A percentile compares a stretch with the other conserved stretches of the same genome.
phyloP scores from a whole-genome alignment of 1,139 yeast species.

The Zygosaccharomyces pseudobailii region DNA sequence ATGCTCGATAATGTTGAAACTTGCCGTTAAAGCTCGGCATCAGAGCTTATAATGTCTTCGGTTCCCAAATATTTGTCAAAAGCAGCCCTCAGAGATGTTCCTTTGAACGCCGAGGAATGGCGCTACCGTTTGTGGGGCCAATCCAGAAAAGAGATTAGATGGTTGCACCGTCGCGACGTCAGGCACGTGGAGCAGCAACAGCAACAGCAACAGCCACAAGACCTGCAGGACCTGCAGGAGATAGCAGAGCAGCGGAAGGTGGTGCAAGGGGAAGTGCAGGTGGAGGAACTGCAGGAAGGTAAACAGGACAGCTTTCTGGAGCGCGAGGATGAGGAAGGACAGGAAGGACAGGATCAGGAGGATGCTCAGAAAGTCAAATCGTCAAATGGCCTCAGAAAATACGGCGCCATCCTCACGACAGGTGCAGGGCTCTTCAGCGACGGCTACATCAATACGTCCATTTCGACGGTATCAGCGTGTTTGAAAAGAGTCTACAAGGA shows the following conservation, averaged over 20 bases:
- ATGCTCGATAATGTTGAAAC: too few species aligned
- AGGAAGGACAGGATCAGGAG: not conserved
- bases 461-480: slow-evolving; percentile 70
- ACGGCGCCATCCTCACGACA: slow-evolving; percentile 77
- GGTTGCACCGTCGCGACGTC: slow-evolving; percentile 6
- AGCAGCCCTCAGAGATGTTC: slow-evolving; percentile 44
- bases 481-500: slow-evolving; percentile 59
- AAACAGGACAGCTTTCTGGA: too few species aligned
- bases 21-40: too few species aligned
- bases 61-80: slow-evolving; percentile 18
- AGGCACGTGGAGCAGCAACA: not conserved
- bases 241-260: slow-evolving; percentile 3
- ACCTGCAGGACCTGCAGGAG: not conserved
- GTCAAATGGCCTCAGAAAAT: slow-evolving; percentile 20
- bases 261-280: not conserved
- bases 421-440: slow-evolving; percentile 92
- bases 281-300: slow-evolving; percentile 1
- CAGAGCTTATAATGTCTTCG: not conserved
- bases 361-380: slow-evolving; percentile 17
- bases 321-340: too few species aligned
- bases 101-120: slow-evolving; percentile 39
- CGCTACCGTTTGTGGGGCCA: slow-evolving; percentile 40
- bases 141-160: slow-evolving; percentile 33
- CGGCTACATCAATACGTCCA: slow-evolving; percentile 83
- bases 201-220: not conserved